Conservation (phyloP, 2,329 filamentous ascomycete species). For the Fusarium sp. region DNA sequence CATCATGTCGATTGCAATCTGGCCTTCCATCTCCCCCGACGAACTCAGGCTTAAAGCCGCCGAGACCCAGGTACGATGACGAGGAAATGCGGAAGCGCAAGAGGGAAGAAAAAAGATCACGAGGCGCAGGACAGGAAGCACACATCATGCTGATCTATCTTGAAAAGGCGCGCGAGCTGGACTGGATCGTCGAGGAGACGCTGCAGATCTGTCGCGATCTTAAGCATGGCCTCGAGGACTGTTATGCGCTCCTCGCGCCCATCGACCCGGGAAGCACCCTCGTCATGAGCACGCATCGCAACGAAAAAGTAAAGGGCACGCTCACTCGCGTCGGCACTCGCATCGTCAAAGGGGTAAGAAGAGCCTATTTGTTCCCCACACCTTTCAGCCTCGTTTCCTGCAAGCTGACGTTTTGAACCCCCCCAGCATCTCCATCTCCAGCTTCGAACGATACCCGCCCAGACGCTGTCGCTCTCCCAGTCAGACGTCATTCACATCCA, state of each 20-base stretch:
- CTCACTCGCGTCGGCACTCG: constrained; percentile 91
- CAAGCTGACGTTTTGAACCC: constrained; percentile 6
- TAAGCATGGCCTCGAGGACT: constrained; percentile 83
- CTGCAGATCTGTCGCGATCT: constrained; percentile 61
- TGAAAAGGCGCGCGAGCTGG: constrained; percentile 62
- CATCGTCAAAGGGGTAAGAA: constrained; percentile 85
- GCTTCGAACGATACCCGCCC: constrained; percentile 73
- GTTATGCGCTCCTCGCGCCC: constrained; percentile 86
- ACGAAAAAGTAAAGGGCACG: constrained; percentile 91
- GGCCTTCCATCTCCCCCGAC: constrained; percentile 64
- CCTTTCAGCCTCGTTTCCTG: constrained; percentile 11
- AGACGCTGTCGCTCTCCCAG: constrained; percentile 62
- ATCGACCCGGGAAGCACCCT: constrained; percentile 88
- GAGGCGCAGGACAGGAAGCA: neutral
- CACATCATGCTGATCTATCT: constrained; percentile 45
- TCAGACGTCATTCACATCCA: constrained; percentile 69
- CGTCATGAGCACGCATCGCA: constrained; percentile 86
- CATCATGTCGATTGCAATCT: constrained; percentile 70
- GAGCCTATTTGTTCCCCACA: neutral
- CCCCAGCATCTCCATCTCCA: constrained; percentile 81
- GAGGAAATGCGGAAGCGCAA: neutral
- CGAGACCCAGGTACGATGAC: constrained; percentile 61
- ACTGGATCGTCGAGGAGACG: constrained; percentile 66
- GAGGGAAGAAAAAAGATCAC: neutral
- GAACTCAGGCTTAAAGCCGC: constrained; percentile 64